phyloP scores from a whole-genome alignment of 495 filamentous ascomycete genomes.

The Parathielavia hyrcaniae region DNA sequence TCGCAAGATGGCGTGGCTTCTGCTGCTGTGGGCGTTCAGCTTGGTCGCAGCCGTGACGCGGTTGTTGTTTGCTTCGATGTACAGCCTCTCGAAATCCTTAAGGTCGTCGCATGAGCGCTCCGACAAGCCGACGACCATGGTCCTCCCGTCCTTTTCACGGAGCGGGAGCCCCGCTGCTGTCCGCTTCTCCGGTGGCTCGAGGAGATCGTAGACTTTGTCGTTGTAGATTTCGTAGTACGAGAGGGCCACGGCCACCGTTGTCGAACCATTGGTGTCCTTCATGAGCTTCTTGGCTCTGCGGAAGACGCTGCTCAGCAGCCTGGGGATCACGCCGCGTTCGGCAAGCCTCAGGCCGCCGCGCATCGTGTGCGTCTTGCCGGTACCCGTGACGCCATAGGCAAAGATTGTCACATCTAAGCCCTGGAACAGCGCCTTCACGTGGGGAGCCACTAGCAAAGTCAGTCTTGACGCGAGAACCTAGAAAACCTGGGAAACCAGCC shows the following conservation, averaged over 20 bases:
- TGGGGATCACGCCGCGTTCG: slow-evolving; percentile 85
- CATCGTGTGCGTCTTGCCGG: slow-evolving; percentile 98
- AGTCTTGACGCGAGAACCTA: not conserved
- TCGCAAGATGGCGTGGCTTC: slow-evolving; percentile 88
- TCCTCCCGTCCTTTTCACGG: slow-evolving; percentile 83
- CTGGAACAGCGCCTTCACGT: slow-evolving; percentile 86
- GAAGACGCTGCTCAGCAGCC: slow-evolving; percentile 82
- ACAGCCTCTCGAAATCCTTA: slow-evolving; percentile 87
- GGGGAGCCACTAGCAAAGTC: slow-evolving; percentile 43
- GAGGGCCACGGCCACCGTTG: slow-evolving; percentile 67
- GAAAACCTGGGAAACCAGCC: slow-evolving; percentile 26
- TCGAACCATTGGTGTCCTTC: slow-evolving; percentile 73
- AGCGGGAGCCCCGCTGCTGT: slow-evolving; percentile 78
- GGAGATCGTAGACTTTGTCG: slow-evolving; percentile 88
- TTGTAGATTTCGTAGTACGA: slow-evolving; percentile 99
- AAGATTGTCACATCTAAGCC: slow-evolving; percentile 93
- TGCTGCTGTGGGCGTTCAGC: slow-evolving; percentile 89
- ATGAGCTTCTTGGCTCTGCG: slow-evolving; percentile 77
- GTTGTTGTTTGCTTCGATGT: slow-evolving; percentile 92
- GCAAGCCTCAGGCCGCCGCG: slow-evolving; percentile 82
- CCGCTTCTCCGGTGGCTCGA: slow-evolving; percentile 85
- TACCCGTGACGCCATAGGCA: slow-evolving; percentile 92
- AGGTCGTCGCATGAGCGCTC: slow-evolving; percentile 78
- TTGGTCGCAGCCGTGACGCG: slow-evolving; percentile 89
- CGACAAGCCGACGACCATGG: slow-evolving; percentile 83